Evolutionary conservation across 2,329 filamentous ascomycete species (phyloP).

Genomic region (Aureobasidium subglaciale): DNA sequence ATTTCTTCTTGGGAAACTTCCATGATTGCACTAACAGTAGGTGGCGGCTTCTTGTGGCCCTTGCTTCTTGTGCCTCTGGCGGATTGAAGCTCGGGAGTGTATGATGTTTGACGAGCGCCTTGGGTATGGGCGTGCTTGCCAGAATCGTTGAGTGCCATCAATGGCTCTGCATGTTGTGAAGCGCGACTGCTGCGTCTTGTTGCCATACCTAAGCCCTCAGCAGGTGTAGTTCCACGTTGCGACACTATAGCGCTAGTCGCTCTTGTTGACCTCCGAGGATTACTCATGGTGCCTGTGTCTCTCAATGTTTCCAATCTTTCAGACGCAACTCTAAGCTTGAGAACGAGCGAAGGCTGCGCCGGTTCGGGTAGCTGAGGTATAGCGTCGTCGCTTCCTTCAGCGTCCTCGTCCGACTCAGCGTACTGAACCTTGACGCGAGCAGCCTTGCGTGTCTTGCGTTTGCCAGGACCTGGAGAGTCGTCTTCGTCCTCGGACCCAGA

Average conservation of each 20-base stretch:
- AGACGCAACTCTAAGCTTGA: conserved; percentile 28
- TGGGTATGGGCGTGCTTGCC: conserved; percentile 51
- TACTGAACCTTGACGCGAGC: conserved; percentile 49
- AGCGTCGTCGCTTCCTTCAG: conserved; percentile 26
- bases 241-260: conserved; percentile 5
- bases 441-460: conserved; percentile 49
- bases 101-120: conserved; percentile 41
- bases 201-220: conserved; percentile 17
- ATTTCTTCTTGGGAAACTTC: conserved; percentile 46
- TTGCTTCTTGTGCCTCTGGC: conserved; percentile 39
- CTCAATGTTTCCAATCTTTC: neutral
- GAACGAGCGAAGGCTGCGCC: conserved; percentile 26
- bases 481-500: conserved; percentile 26
- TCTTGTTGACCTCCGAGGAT: conserved; percentile 4
- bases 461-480: conserved; percentile 43
- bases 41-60: conserved; percentile 40
- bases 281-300: neutral
- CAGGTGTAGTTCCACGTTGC: conserved; percentile 20
- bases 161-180: conserved; percentile 45
- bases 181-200: conserved; percentile 52
- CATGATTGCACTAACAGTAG: conserved; percentile 38
- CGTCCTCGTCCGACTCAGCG: conserved; percentile 43
- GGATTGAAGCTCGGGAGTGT: conserved; percentile 39
- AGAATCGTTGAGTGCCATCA: conserved; percentile 52
- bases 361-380: conserved; percentile 9